phyloP scores from a whole-genome alignment of 2,329 filamentous ascomycete species.

The Botrytis fragariae region DNA sequence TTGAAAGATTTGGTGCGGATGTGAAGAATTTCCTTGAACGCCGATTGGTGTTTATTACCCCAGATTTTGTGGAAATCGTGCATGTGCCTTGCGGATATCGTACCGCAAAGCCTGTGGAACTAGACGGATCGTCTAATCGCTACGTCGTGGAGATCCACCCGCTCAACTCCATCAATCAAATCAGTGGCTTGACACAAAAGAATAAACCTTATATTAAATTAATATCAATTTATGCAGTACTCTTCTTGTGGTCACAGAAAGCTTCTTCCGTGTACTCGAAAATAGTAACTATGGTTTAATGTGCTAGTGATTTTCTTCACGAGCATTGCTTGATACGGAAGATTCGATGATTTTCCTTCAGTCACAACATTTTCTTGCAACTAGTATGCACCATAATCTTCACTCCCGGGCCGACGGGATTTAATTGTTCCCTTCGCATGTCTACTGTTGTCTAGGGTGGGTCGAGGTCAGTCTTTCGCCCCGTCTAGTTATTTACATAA shows the following conservation, averaged over 20 bases:
- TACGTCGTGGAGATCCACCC: not conserved
- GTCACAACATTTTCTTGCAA: not conserved
- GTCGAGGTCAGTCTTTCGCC: not conserved
- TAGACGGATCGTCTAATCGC: not conserved
- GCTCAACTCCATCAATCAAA: slow-evolving; percentile 2
- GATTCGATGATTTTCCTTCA: slow-evolving; percentile 11
- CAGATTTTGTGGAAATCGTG: slow-evolving; percentile 11
- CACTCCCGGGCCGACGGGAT: not conserved
- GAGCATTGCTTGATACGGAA: not conserved
- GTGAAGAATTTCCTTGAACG: not conserved
- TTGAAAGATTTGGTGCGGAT: not conserved
- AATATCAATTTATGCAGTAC: not conserved
- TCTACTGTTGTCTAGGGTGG: too few relatives aligned
- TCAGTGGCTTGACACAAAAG: not conserved
- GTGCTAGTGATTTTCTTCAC: not conserved
- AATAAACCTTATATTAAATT: not conserved
- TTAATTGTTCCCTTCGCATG: not conserved
- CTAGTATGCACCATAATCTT: too few relatives aligned
- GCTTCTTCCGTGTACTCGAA: not conserved
- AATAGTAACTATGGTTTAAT: not conserved
- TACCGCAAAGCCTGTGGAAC: slow-evolving; percentile 15
- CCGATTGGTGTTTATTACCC: slow-evolving; percentile 7
- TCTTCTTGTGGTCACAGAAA: not conserved
- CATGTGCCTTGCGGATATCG: slow-evolving; percentile 10
- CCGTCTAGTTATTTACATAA: not conserved